These are phyloP conservation scores for Thinopyrum elongatum DNA, from an alignment of 176 grass and related monocot species.

Conservation along the genomic window DNA sequence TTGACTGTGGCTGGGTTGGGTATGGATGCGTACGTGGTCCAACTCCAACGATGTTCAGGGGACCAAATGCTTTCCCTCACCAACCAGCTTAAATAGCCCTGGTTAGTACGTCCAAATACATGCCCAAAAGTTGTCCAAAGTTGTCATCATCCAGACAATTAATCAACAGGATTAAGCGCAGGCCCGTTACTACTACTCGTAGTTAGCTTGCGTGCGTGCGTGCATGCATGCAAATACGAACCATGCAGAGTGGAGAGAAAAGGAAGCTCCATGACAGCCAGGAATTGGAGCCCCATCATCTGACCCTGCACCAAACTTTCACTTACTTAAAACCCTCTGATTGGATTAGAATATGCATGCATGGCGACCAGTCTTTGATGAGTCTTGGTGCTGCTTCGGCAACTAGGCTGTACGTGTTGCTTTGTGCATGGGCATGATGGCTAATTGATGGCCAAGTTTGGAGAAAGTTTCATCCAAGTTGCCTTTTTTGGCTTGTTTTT, in stretches of 20 bases:
- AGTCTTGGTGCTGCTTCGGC: not conserved
- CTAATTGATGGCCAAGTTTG: conserved; percentile 33
- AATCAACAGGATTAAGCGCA: conserved; percentile 9
- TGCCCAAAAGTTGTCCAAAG: conserved; percentile 17
- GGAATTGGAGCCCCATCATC: not conserved
- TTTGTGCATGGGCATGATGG: conserved; percentile 27
- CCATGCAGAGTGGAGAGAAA: not conserved
- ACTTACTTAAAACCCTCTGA: not conserved
- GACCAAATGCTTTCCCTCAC: conserved; percentile 49
- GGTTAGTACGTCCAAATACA: conserved; percentile 39
- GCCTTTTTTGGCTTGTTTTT: not conserved
- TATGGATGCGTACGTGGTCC: not conserved
- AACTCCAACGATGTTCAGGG: conserved; percentile 30
- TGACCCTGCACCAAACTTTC: conserved; percentile 34
- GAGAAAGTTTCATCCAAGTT: conserved; percentile 12
- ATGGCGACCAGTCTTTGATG: not conserved
- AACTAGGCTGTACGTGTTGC: not conserved
- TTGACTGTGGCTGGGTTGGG: not conserved
- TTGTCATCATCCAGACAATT: conserved; percentile 18
- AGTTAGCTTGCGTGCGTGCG: not conserved
- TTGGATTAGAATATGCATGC: conserved; percentile 19
- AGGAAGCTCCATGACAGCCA: conserved; percentile 22
- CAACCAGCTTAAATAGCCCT: conserved; percentile 37
- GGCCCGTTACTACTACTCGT: not conserved
- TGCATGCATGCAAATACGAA: conserved; percentile 13